Base-by-base conservation (phyloP, 1,284 basidiomycete species). In the Apiotrichum mycotoxinovorans region DNA sequence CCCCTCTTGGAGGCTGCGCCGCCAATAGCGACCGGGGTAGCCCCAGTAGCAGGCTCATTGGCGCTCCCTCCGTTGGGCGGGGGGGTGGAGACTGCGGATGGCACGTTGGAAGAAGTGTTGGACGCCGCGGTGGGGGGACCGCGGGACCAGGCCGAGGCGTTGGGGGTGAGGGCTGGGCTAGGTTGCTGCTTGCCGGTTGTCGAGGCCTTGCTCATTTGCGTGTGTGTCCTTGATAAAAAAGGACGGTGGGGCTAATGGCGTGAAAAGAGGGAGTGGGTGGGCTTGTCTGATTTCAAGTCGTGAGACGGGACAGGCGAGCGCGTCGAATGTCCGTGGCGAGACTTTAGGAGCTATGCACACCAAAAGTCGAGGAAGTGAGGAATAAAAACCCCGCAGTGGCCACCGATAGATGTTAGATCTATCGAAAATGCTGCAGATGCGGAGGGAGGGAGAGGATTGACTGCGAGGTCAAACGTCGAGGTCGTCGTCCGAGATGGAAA, bases 121-220 rank as follows among this genome's bases (percentile, higher is more conserved):
- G 61, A 63, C 55, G 64, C 57, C 52, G 64, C 62, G 43, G 67
- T 52, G 25, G 71, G 69, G 51, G 72, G 70, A 62, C 71, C 72
- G 57, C 70, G 66, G 53, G 70, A 66, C 72, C 71, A 73, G 46
- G 68, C 72, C 41, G 60, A 62, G 42, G 60, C 40, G 56, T 62
- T 62, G 56, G 66, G 57, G 41, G 69, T 48, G 42, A 57, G 53
- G 33, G 67, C 51, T 63, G 60, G 57, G 54, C 50, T 63, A 54
- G 53, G 51, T 54, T 60, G 49, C 58, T 57, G 57, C 56, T 56
- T 53, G 45, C 64, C 52, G 37, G 65, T 52, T 38, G 63, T 50
- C 26, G 66, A 60, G 60, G 59, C 65, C 57, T 65, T 66, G 62
- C 67, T 72, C 71, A 72, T 72, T 68, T 67, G 60, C 60, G 60